Evolutionary conservation across 345 rosid genomes (phyloP), one percentile per base, ranked within the genome.

Genomic region (Euphorbia peplus): DNA sequence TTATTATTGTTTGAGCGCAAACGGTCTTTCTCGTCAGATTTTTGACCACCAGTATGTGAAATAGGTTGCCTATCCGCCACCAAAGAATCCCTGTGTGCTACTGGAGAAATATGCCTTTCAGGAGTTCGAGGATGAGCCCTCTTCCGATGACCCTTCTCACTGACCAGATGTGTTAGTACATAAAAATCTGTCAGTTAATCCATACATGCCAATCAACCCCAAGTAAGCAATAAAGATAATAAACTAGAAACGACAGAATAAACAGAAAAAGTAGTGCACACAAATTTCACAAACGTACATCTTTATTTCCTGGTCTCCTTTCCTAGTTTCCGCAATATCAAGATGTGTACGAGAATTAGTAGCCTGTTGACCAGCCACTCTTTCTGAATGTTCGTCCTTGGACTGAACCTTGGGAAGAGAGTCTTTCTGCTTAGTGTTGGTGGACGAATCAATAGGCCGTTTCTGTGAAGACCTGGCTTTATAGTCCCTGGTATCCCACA

Each of bases 111-210:
- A 24, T 80, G 76, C 55, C 54, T 70, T 44, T 85, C 86, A 42
- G 75, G 69, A 69, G 60, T 66, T 77, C 73, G 83, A 44, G 76
- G 62, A 73, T 54, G 35, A 39, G 37, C 68, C 37, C 63, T 76
- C 74, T 75, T 79, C 42, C 75, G 77, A 60, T 85, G 75, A 39
- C 77, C 37, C 70, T 76, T 93, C 50, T 79, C 86, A 46, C 93
- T 95, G 90, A 39, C 67, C 79, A 59, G 48, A 80, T n/a, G 42
- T 42, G 52, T 70, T 41, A 75, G 4, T 64, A 60, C 48, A 76
- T 61, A 44, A 76, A 32, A 42, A 58, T 26, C 42, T 37, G 41
- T 46, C 26, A 47, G 51, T 5, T 55, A 5, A 50, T 19, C 41
- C 1, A 39, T 19, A 39, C 28, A 29, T 18, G n/a, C 39, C 16